Evolutionary conservation across 2,329 filamentous ascomycete genomes (phyloP).

Genomic region (Dryadomyces sulphureus): DNA sequence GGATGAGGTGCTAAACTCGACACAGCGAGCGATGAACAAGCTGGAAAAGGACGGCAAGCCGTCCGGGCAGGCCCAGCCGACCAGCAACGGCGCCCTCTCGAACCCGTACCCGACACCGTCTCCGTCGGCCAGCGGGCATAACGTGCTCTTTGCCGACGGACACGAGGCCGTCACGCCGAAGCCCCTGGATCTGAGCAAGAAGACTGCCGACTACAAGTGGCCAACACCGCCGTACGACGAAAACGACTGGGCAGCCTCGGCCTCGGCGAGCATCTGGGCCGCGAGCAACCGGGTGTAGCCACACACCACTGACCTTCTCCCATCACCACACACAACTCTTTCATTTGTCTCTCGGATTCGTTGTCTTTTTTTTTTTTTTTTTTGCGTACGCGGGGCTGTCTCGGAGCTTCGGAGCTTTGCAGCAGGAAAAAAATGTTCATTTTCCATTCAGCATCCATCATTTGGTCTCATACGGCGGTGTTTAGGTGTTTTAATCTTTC

Average conservation of each 20-base stretch:
- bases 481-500: background rate
- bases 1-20: conserved; percentile 72
- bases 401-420: background rate
- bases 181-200: conserved; percentile 54
- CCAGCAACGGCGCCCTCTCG: conserved; percentile 44
- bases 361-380: background rate
- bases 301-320: conserved; percentile 1
- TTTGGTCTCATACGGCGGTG: conserved; percentile 5
- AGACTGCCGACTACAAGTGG: conserved; percentile 55
- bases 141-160: conserved; percentile 56
- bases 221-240: conserved; percentile 93
- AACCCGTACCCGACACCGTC: conserved; percentile 54
- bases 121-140: conserved; percentile 70
- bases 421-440: background rate
- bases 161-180: conserved; percentile 49
- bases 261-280: conserved; percentile 68
- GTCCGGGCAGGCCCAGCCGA: conserved; percentile 42
- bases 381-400: background rate
- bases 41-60: conserved; percentile 41
- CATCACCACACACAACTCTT: background rate
- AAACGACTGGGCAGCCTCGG: conserved; percentile 75
- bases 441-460: background rate
- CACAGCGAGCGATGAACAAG: conserved; percentile 58
- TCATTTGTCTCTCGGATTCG: background rate
- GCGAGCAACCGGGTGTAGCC: conserved; percentile 47